Base-by-base conservation (phyloP, 192 early-diverging fungal genomes). In the Rhizophagus clarus region DNA sequence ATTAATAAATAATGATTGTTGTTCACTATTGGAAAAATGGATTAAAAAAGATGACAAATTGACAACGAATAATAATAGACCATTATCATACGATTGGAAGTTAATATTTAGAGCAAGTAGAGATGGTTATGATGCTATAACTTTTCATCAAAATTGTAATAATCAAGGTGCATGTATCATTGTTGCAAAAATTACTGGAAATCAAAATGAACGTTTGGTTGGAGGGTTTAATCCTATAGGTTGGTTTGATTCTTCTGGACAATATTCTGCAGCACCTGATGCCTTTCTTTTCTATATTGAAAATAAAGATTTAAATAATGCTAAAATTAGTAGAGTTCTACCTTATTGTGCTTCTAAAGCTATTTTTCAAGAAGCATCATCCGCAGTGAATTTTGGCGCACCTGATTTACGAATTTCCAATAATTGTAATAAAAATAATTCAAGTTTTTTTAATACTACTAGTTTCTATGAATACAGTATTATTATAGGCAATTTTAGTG, bases 81-180 rank as follows among this genome's bases (percentile, higher is more conserved):
- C 24, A 29, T 9, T 34, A 34, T 37, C 34, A 12, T 71, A 22
- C 22, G 45, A 71, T 34, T 71, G 28, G 28, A 37, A 71, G 31
- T 66, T 66, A 66, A 15, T 66, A 66, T 66, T 15, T 31, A 66
- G 63, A 26, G 63, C 63, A 66, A 66, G 63, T 22, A 66, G 63
- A 66, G 63, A 66, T 66, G 29, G 63, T 31, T 66, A n/a, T 66
- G 24, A 31, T 66, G n/a, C 63, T 29, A 2, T 12, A 5, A 15
- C 10, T 28, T 66, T 66, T 66, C 63, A 66, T 29, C 17, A 32
- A 12, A 31, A 4, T 32, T 66, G 63, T 29, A 28, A 66, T 31
- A 26, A 66, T 15, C 24, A 66, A 66, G 63, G 63, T 32, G 28
- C 63, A 15, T 31, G 28, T 31, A 31, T 66, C 11, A 2, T 66